These are phyloP conservation scores for Yamadazyma membranifaciens DNA, from an alignment of 1,139 yeast genomes.

Conservation along the genomic window DNA sequence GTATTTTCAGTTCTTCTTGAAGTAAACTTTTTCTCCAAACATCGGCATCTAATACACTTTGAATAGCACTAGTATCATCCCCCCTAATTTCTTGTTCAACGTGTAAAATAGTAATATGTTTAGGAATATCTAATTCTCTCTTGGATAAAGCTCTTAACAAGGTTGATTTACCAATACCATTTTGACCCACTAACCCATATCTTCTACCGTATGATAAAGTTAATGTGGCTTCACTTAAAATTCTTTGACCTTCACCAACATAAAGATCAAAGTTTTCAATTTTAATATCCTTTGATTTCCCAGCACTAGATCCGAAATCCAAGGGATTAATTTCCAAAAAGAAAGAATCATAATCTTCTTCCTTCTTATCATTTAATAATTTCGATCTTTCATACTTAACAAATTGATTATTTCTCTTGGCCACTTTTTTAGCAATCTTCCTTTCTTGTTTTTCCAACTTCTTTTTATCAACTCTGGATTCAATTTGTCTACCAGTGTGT, in stretches of 20 bases:
- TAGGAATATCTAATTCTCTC: slow-evolving; percentile 91
- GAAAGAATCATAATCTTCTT: slow-evolving; percentile 87
- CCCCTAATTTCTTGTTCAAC: slow-evolving; percentile 97
- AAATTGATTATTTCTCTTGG: slow-evolving; percentile 85
- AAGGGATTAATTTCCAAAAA: slow-evolving; percentile 93
- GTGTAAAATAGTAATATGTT: slow-evolving; percentile 90
- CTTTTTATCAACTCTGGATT: slow-evolving; percentile 92
- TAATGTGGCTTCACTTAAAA: slow-evolving; percentile 82
- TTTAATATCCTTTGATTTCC: slow-evolving; percentile 92
- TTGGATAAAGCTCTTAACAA: slow-evolving; percentile 84
- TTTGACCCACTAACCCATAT: slow-evolving; percentile 96
- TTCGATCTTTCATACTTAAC: slow-evolving; percentile 93
- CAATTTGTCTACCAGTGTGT: slow-evolving; percentile 88
- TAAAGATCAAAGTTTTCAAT: slow-evolving; percentile 89
- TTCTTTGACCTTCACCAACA: slow-evolving; percentile 94
- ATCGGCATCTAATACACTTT: slow-evolving; percentile 95
- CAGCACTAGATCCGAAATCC: slow-evolving; percentile 87
- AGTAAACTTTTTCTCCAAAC: slow-evolving; percentile 95
- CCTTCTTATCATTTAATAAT: slow-evolving; percentile 60
- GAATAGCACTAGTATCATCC: slow-evolving; percentile 86
- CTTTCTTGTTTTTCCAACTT: slow-evolving; percentile 96
- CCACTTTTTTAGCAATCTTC: slow-evolving; percentile 94
- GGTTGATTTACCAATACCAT: slow-evolving; percentile 99
- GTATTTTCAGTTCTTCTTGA: slow-evolving; percentile 71
- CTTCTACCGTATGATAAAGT: slow-evolving; percentile 90